phyloP scores from a whole-genome alignment of 73 alveolate genomes.

The Paraurostyla sp. region DNA sequence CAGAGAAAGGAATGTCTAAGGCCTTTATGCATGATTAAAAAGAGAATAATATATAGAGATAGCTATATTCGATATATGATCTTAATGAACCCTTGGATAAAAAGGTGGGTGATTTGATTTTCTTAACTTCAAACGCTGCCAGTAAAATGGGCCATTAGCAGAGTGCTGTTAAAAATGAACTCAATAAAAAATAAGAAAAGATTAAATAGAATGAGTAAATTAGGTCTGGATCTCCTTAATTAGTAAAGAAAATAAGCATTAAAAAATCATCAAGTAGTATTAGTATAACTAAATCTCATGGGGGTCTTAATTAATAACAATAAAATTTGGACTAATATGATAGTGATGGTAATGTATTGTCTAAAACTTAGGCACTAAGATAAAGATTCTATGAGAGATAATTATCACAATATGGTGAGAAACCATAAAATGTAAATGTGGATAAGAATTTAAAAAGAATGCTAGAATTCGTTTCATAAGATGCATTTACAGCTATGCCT shows the following conservation, averaged over 20 bases:
- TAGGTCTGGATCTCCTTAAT: neutral
- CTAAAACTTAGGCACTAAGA: constrained; percentile 14
- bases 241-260: neutral
- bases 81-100: neutral
- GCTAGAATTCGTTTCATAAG: neutral
- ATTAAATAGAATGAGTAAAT: neutral
- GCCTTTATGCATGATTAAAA: neutral
- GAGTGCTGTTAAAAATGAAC: neutral
- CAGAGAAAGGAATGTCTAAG: too few relatives aligned
- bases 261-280: neutral
- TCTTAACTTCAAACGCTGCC: constrained; percentile 8
- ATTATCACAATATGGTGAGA: constrained; percentile 17
- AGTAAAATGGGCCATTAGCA: neutral
- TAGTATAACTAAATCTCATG: too few relatives aligned
- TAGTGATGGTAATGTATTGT: constrained; percentile 6
- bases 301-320: neutral
- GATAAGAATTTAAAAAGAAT: constrained; percentile 8
- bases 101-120: constrained; percentile 12
- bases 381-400: neutral
- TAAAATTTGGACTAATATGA: neutral
- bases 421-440: constrained; percentile 2
- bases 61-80: neutral
- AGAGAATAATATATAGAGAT: neutral
- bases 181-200: neutral
- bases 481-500: neutral